Conservation (phyloP, 2,329 filamentous ascomycete species). For the Hyphodiscus sp. region DNA sequence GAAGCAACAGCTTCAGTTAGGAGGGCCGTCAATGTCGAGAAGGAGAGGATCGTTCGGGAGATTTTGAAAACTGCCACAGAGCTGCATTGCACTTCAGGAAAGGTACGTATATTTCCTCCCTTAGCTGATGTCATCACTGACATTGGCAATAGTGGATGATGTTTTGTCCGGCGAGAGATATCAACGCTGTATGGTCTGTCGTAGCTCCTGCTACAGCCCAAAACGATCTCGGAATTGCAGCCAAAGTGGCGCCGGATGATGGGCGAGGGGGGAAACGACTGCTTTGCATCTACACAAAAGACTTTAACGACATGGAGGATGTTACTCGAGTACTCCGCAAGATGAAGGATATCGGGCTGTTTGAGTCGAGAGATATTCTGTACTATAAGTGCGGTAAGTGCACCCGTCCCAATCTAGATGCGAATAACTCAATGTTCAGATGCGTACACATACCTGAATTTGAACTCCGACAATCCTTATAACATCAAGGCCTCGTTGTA, state of each 20-base stretch:
- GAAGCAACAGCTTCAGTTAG: conserved; percentile 15
- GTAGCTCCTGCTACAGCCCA: conserved; percentile 62
- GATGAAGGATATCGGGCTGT: conserved; percentile 56
- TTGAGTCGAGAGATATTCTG: conserved; percentile 45
- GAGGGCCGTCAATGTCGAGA: conserved; percentile 24
- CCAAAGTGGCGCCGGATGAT: conserved; percentile 62
- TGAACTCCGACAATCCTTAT: conserved; percentile 55
- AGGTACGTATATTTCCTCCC: conserved; percentile 39
- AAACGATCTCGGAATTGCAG: conserved; percentile 62
- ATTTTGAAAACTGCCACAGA: conserved; percentile 56
- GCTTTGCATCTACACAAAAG: conserved; percentile 71
- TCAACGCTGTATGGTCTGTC: conserved; percentile 58
- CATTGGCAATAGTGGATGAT: conserved; percentile 71
- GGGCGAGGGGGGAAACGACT: conserved; percentile 42
- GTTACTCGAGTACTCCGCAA: conserved; percentile 59
- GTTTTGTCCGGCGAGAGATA: conserved; percentile 47
- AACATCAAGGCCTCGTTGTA: conserved; percentile 54
- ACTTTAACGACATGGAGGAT: conserved; percentile 65
- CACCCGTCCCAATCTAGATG: not conserved
- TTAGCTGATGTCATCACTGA: not conserved
- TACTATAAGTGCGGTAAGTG: conserved; percentile 62
- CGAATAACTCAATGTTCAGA: conserved; percentile 36
- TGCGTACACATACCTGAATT: conserved; percentile 61
- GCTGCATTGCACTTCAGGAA: conserved; percentile 56
- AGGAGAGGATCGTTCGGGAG: conserved; percentile 42